Percentiles rank a stretch among this genome's conserved stretches.
Conservation (phyloP, 345 rosid genomes). For the Pseudoturritis turrita region DNA sequence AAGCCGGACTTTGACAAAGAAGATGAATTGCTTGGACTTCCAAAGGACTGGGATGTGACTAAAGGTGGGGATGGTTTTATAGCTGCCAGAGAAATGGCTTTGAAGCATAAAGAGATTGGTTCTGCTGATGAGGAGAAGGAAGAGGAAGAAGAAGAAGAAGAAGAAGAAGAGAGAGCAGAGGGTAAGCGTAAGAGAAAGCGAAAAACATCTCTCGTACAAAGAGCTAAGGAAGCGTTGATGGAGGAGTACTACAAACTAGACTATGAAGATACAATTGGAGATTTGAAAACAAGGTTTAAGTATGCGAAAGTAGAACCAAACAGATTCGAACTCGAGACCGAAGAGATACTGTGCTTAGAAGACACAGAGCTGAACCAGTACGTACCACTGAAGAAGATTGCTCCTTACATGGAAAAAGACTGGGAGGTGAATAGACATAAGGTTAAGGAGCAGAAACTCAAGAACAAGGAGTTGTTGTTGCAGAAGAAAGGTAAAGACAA, state of each 20-base stretch:
- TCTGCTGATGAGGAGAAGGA: conserved; percentile 18
- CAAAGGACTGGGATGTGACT: conserved; percentile 60
- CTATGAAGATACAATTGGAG: conserved; percentile 84
- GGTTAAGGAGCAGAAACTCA: conserved; percentile 51
- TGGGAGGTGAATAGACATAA: conserved; percentile 61
- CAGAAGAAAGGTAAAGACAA: conserved; percentile 19
- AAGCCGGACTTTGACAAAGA: conserved; percentile 84
- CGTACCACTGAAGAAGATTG: conserved; percentile 77
- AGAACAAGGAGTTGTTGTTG: conserved; percentile 41
- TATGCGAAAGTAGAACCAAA: conserved; percentile 71
- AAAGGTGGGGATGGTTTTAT: conserved; percentile 53
- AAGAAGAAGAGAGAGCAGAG: conserved; percentile 32
- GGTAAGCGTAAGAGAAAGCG: conserved; percentile 66
- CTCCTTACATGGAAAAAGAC: conserved; percentile 68
- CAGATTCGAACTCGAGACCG: conserved; percentile 50
- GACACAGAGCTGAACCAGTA: conserved; percentile 81
- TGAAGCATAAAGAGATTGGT: conserved; percentile 37
- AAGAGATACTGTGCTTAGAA: conserved; percentile 55
- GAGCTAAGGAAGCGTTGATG: conserved; percentile 68
- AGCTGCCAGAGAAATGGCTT: conserved; percentile 55
- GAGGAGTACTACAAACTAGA: conserved; percentile 91
- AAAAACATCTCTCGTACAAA: conserved; percentile 56
- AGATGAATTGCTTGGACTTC: conserved; percentile 82
- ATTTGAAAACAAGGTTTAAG: conserved; percentile 85
- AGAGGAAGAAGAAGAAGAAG: conserved; percentile 14